These are phyloP conservation scores for Cladosporium cucumerinum DNA, from an alignment of 2,329 filamentous ascomycete genomes.

Conservation along the genomic window DNA sequence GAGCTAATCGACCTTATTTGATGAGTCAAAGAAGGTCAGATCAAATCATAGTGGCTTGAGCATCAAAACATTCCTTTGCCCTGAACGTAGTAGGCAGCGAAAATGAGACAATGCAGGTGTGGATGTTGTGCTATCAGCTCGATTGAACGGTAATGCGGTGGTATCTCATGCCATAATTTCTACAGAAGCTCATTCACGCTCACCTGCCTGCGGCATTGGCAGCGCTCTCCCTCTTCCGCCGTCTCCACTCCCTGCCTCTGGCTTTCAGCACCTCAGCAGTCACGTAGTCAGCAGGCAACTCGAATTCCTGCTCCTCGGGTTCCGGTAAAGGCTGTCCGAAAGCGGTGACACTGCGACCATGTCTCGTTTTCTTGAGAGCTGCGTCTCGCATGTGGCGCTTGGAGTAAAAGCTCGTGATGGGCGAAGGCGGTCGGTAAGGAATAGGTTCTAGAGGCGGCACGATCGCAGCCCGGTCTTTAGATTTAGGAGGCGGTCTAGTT, in stretches of 20 bases:
- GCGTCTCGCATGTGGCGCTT: constrained; percentile 77
- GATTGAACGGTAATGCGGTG: neutral
- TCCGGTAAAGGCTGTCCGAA: constrained; percentile 83
- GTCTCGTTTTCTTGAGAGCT: constrained; percentile 69
- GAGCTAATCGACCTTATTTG: constrained; percentile 14
- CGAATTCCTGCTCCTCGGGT: constrained; percentile 66
- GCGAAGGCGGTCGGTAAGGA: constrained; percentile 46
- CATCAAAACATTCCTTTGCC: neutral
- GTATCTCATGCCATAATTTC: neutral
- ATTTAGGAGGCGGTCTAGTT: constrained; percentile 29
- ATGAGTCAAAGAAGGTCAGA: too few relatives aligned
- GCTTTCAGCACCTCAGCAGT: constrained; percentile 50
- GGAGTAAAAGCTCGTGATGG: constrained; percentile 76
- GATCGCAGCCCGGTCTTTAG: constrained; percentile 11
- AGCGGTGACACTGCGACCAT: constrained; percentile 68
- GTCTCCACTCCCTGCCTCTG: constrained; percentile 61
- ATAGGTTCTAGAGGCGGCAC: constrained; percentile 40
- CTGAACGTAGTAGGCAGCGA: too few relatives aligned
- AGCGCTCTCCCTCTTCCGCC: constrained; percentile 53
- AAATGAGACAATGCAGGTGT: too few relatives aligned
- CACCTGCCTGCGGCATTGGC: constrained; percentile 6
- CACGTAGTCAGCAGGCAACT: constrained; percentile 63
- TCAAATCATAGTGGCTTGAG: neutral
- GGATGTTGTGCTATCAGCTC: neutral
- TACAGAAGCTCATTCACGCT: neutral